These are phyloP conservation scores for Aspergillus costaricaensis DNA, from an alignment of 2,329 filamentous ascomycete species.

Conservation along the genomic window DNA sequence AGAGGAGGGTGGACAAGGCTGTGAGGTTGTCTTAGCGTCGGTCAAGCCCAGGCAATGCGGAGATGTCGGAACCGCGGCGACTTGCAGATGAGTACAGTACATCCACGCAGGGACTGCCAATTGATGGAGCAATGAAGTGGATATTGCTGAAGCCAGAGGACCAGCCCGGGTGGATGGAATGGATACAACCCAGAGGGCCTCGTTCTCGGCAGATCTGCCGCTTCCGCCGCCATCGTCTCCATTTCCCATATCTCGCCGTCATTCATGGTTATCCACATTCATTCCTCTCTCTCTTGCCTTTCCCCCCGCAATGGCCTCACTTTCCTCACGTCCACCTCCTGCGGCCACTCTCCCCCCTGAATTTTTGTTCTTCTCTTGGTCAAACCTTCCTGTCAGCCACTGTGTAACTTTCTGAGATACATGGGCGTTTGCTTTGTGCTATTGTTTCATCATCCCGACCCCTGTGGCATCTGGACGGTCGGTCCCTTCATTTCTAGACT, in stretches of 20 bases:
- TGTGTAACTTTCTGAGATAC: slow-evolving; percentile 17
- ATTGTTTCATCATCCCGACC: slow-evolving; percentile 25
- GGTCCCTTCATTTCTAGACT: slow-evolving; percentile 14
- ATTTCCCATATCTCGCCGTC: slow-evolving; percentile 11
- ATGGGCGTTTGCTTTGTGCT: slow-evolving; percentile 24
- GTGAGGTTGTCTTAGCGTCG: slow-evolving; percentile 3
- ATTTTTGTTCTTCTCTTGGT: neutral
- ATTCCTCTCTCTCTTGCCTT: slow-evolving; percentile 1
- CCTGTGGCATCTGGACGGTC: slow-evolving; percentile 20
- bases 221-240: slow-evolving; percentile 9
- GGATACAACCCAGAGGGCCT: neutral
- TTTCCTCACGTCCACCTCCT: slow-evolving; percentile 17
- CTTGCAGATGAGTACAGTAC: neutral
- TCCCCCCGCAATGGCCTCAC: slow-evolving; percentile 18
- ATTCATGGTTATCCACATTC: slow-evolving; percentile 2
- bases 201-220: slow-evolving; percentile 18
- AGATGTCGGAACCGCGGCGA: slow-evolving; percentile 6
- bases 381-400: slow-evolving; percentile 16
- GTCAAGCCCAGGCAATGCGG: slow-evolving; percentile 11
- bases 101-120: neutral
- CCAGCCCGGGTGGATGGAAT: neutral
- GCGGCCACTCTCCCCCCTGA: slow-evolving; percentile 7
- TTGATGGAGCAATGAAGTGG: slow-evolving; percentile 7
- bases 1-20: neutral
- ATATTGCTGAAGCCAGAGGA: slow-evolving; percentile 2